Conservation (phyloP, 2,329 filamentous ascomycete genomes). For the Beauveria caledonica region DNA sequence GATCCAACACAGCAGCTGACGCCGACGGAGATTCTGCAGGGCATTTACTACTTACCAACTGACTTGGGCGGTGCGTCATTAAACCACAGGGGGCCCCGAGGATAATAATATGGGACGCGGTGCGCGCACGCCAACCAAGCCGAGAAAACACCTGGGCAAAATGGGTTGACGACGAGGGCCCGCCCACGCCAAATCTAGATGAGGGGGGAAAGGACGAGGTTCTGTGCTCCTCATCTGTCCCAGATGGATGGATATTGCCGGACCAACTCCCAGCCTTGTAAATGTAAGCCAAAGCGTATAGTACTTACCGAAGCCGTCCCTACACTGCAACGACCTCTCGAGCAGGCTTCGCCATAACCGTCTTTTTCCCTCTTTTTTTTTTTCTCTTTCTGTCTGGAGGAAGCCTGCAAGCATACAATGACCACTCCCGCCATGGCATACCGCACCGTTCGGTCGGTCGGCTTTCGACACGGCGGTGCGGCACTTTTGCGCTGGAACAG, state of each 20-base stretch:
- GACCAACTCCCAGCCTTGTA: slow-evolving; percentile 11
- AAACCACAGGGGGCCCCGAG: background rate
- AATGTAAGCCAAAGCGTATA: slow-evolving; percentile 7
- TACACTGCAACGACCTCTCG: background rate
- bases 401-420: background rate
- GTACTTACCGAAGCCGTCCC: background rate
- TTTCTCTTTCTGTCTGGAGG: background rate
- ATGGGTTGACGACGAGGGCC: background rate
- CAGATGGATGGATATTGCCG: slow-evolving; percentile 4
- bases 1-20: slow-evolving; percentile 4
- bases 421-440: slow-evolving; percentile 9
- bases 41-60: background rate
- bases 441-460: slow-evolving; percentile 2
- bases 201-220: background rate
- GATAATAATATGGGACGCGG: slow-evolving; percentile 8
- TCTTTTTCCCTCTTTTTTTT: background rate
- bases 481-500: slow-evolving; percentile 12
- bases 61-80: slow-evolving; percentile 5
- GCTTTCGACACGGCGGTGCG: slow-evolving; percentile 8
- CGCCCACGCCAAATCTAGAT: slow-evolving; percentile 11
- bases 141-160: background rate
- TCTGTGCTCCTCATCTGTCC: background rate
- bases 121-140: background rate
- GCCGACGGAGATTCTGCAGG: background rate
- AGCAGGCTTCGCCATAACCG: background rate